A percentile compares a stretch with the other conserved stretches of the same genome.
Conservation (phyloP, 2,329 filamentous ascomycete species). For the Paraphoma chrysanthemicola region DNA sequence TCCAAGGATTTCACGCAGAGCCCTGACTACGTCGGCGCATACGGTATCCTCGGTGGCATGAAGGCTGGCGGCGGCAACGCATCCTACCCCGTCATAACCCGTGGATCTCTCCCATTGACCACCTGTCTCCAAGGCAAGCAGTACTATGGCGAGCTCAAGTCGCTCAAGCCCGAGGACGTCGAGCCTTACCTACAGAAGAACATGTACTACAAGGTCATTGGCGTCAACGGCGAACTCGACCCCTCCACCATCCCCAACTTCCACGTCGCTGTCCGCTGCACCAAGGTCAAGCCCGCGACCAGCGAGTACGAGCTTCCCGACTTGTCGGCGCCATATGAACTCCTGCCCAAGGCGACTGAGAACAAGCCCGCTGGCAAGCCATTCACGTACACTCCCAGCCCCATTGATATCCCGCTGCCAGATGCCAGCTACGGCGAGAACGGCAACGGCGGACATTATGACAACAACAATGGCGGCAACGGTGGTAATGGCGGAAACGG, state of each 20-base stretch:
- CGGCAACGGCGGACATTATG: not conserved
- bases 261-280: conserved; percentile 42
- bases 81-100: conserved; percentile 35
- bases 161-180: conserved; percentile 40
- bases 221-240: conserved; percentile 38
- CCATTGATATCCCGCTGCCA: conserved; percentile 25
- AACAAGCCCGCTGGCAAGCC: conserved; percentile 39
- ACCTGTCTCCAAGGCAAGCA: conserved; percentile 43
- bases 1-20: conserved; percentile 35
- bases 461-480: conserved; percentile 7
- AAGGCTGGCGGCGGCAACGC: conserved; percentile 32
- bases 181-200: conserved; percentile 43
- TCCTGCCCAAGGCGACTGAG: conserved; percentile 34
- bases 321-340: conserved; percentile 33
- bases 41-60: conserved; percentile 39
- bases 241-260: conserved; percentile 39
- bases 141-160: conserved; percentile 36
- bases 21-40: conserved; percentile 43
- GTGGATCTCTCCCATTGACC: conserved; percentile 43
- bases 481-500: not conserved
- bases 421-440: conserved; percentile 21
- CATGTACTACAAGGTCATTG: conserved; percentile 45
- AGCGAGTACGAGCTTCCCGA: conserved; percentile 36
- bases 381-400: conserved; percentile 32
- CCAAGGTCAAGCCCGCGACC: conserved; percentile 35